These are phyloP conservation scores for Aspergillus sojae DNA, from an alignment of 2,329 filamentous ascomycete genomes.

Conservation along the genomic window DNA sequence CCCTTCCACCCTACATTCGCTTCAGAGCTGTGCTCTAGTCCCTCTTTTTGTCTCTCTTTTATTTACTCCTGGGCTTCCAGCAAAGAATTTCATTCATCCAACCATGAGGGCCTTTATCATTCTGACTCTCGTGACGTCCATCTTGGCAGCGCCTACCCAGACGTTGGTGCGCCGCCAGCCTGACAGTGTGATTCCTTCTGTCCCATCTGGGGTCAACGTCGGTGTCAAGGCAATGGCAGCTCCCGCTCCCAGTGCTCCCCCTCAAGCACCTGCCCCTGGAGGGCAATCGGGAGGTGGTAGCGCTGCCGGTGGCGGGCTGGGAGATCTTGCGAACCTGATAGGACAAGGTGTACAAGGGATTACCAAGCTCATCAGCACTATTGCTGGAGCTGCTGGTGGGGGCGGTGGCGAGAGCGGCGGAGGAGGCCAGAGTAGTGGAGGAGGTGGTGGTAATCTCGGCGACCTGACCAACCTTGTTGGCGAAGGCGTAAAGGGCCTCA, in stretches of 20 bases:
- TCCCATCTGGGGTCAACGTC: not conserved
- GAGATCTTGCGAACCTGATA: not conserved
- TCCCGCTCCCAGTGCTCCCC: not conserved
- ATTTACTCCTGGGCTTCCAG: not conserved
- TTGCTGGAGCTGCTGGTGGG: not conserved
- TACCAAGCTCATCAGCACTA: not conserved
- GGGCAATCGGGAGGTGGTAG: not conserved
- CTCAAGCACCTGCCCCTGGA: not conserved
- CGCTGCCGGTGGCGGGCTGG: not conserved
- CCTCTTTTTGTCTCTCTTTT: not conserved
- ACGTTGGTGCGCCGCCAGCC: not conserved
- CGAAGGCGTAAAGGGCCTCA: not conserved
- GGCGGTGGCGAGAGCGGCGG: not conserved
- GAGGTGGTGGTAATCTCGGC: not conserved
- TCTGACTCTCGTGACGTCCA: not conserved
- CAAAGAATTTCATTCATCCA: not conserved
- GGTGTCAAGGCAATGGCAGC: not conserved
- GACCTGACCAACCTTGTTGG: not conserved
- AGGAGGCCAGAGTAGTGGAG: not conserved
- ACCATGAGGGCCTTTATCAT: not conserved
- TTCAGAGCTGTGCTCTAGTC: not conserved
- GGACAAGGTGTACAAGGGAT: conserved; percentile 15
- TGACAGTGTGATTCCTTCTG: not conserved
- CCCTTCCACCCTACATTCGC: not conserved
- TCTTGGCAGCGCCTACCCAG: not conserved